Evolutionary conservation across 257 asterid genomes (phyloP), one percentile per base, ranked within the genome.

Genomic region (Solanum piurae): DNA sequence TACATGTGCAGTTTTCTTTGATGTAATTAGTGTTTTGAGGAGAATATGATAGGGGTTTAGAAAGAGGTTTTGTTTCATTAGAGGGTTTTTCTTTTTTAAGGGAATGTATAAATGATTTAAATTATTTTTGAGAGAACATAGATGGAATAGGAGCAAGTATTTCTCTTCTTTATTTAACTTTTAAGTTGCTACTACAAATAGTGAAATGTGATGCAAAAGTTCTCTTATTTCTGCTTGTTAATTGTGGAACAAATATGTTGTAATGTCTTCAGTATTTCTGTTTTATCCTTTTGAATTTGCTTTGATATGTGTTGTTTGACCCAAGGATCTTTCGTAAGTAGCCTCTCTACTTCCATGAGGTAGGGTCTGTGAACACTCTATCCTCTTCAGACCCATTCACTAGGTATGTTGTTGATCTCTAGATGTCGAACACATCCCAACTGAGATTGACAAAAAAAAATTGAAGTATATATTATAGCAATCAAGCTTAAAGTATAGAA

Each of bases 1-100:
- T 69, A 42, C 89, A 58, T 91, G 90, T 92, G 92, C 92, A 90
- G 94, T 37, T 85, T 86, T 89, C 37, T 68, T 88, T 87, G 85
- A 86, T 85, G 83, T 91, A 87, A 86, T 55, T 86, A 86, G 88
- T 20, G 86, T 31, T 37, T 80, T 82, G 31, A 82, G 66, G 44
- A 29, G 71, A 82, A 18, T 44, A 82, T 42, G 86, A 49, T 49
- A 82, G 86, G 44, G 31, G 71, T 82, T 46, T 82, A 72, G 73
- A 42, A 8, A 69, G 83, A 29, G 68, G 38, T 27, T 31, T 31
- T 6, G 31, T 71, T 29, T 13, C 83, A 46, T 52, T 73, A 71
- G 69, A 86, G 13, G 25, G 36, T 46, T 86, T 86, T 49, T 33
- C 72, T 46, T 86, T 34, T 46, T 69, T 40, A 38, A 29, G 72